Percentiles rank a stretch among this genome's conserved stretches.
Evolutionary conservation across 176 grass and related monocot genomes (phyloP).

Genomic region (Areca catechu): DNA sequence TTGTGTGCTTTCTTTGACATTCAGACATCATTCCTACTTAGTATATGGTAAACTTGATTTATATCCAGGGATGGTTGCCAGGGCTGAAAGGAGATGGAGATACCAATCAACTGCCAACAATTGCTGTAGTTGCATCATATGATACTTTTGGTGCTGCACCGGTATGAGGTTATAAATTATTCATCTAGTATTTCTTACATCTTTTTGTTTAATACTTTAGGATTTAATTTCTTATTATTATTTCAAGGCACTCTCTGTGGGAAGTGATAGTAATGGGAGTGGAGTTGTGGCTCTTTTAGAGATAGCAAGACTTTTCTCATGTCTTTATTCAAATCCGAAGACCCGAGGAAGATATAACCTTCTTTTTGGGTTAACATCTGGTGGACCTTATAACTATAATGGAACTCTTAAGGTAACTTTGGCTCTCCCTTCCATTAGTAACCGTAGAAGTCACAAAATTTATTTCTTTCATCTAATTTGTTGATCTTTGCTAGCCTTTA

Average conservation of each 20-base stretch:
- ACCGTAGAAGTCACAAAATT: too few relatives aligned
- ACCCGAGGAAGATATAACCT: constrained; percentile 92
- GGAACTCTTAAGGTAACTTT: constrained; percentile 72
- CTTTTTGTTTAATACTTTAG: constrained; percentile 14
- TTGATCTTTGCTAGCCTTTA: too few relatives aligned
- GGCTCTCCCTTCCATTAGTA: neutral
- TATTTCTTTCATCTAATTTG: too few relatives aligned
- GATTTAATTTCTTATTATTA: constrained; percentile 16
- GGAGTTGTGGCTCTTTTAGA: constrained; percentile 87
- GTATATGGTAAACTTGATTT: neutral
- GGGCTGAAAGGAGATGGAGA: constrained; percentile 82
- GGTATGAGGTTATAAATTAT: constrained; percentile 33
- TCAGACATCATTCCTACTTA: neutral
- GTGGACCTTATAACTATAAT: constrained; percentile 97
- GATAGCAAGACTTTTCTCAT: constrained; percentile 84
- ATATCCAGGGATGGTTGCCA: constrained; percentile 79
- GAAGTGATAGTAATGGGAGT: constrained; percentile 95
- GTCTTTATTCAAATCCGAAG: constrained; percentile 82
- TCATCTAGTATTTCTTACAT: constrained; percentile 6
- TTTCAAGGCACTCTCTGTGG: constrained; percentile 70
- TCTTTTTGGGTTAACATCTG: constrained; percentile 97
- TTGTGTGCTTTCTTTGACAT: neutral
- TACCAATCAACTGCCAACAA: constrained; percentile 81
- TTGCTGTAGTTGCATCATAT: constrained; percentile 96
- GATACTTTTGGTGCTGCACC: constrained; percentile 96